Conservation (phyloP, 2,329 filamentous ascomycete genomes). For the Phaeosphaeriaceae sp. region DNA sequence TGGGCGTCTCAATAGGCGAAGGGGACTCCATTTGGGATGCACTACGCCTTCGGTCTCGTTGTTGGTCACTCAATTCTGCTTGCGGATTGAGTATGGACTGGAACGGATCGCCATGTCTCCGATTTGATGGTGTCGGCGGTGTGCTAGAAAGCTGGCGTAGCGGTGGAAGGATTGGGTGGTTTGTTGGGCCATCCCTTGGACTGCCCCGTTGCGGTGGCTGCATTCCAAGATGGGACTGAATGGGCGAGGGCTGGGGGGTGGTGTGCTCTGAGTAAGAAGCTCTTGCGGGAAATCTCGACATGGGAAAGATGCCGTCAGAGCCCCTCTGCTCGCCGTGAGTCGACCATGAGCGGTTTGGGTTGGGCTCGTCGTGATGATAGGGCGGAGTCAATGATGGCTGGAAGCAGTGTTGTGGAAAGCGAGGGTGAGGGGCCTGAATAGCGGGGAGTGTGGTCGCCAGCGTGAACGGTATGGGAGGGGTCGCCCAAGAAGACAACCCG, state of each 20-base stretch:
- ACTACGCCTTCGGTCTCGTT: conserved; percentile 48
- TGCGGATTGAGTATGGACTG: conserved; percentile 57
- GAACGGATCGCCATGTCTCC: conserved; percentile 43
- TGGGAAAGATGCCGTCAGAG: conserved; percentile 40
- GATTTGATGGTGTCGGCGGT: conserved; percentile 42
- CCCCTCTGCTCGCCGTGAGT: conserved; percentile 34
- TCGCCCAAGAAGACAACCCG: conserved; percentile 36
- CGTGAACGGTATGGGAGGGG: conserved; percentile 33
- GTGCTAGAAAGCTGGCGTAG: conserved; percentile 44
- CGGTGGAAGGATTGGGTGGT: conserved; percentile 37
- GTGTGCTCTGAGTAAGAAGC: conserved; percentile 32
- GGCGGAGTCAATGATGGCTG: conserved; percentile 41
- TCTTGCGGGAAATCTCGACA: conserved; percentile 35
- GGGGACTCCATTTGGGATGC: conserved; percentile 54
- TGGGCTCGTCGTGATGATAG: conserved; percentile 40
- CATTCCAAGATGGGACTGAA: conserved; percentile 32
- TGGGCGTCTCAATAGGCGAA: conserved; percentile 46
- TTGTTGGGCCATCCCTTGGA: conserved; percentile 24
- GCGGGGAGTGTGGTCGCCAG: conserved; percentile 49
- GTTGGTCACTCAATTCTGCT: conserved; percentile 41
- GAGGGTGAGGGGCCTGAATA: conserved; percentile 40
- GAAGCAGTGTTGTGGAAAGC: conserved; percentile 37
- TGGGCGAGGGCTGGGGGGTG: conserved; percentile 38
- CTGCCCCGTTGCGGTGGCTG: conserved; percentile 32
- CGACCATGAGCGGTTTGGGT: conserved; percentile 46